Evolutionary conservation across 257 asterid genomes (phyloP), one percentile per base, ranked within the genome.

Genomic region (Mentha longifolia): DNA sequence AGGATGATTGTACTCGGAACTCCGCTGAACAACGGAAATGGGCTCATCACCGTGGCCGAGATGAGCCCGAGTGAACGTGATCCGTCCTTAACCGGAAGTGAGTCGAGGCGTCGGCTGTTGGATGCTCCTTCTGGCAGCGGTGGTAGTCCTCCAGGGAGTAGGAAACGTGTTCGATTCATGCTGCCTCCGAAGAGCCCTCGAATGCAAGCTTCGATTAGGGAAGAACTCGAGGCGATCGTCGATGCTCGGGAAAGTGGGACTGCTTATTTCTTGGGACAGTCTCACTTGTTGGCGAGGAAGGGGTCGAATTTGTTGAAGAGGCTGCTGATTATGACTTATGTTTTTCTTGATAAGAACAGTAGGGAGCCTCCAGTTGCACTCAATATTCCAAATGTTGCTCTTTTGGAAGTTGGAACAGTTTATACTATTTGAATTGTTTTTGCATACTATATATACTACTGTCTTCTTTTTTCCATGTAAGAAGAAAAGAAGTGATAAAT

Each of bases 171-270:
- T 14, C 78, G 94, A 9, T 93, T 93, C 71, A 61, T 66, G 60
- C 54, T 93, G 67, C 94, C 97, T 1, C 84, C 82, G 0, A 73
- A 60, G 66, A 87, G 96, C 75, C 96, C 96, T 0, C 81, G 74
- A 12, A 83, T 89, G 90, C 75, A 71, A 3, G 25, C 79, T 0
- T 61, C 82, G 0, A 88, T 91, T 16, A 78, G 97, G 39, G 78
- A 79, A 69, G 98, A 91, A 46, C 96, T 94, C 8, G 84, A 87
- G 67, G 88, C 83, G 10, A 83, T 94, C 20, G 83, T 91, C 31
- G 93, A 91, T 30, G 96, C 96, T 3, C 71, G 96, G 80, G 97
- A 91, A 25, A 89, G 92, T 37, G 96, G 98, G 54, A 86, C 95
- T 0, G 96, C 98, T 3, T 91, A 94, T 76, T 79, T 94, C 79